Conservation (phyloP, 805 yeast species). For the Candida bentonensis region DNA sequence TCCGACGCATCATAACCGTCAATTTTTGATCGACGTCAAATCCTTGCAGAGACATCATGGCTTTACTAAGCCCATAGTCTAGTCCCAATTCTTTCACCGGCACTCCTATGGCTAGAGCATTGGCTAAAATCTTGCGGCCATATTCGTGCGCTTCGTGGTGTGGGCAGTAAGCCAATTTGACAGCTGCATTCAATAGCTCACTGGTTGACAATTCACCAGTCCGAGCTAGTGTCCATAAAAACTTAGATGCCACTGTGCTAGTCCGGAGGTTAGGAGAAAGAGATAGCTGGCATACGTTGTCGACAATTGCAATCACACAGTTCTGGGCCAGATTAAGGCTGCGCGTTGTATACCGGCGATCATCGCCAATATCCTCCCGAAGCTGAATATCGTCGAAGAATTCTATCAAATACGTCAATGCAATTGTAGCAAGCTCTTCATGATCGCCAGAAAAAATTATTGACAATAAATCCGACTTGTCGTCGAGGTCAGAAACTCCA, state of each 20-base stretch:
- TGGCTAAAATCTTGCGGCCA: not conserved
- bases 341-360: not conserved
- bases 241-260: not conserved
- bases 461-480: not conserved
- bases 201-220: not conserved
- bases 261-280: not conserved
- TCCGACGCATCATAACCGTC: not conserved
- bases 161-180: not conserved
- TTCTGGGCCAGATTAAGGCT: not conserved
- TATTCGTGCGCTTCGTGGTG: not conserved
- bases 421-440: not conserved
- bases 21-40: not conserved
- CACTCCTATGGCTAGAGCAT: not conserved
- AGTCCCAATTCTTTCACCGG: not conserved
- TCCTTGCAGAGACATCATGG: not conserved
- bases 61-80: not conserved
- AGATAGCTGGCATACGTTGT: not conserved
- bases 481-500: not conserved
- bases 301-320: not conserved
- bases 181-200: not conserved
- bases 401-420: not conserved
- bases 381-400: not conserved
- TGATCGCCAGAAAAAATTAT: not conserved
- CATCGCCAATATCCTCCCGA: not conserved
- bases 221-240: not conserved